Percentiles rank a stretch among this genome's conserved stretches.
phyloP scores from a whole-genome alignment of 129 eudicot species.

The Silybum marianum region DNA sequence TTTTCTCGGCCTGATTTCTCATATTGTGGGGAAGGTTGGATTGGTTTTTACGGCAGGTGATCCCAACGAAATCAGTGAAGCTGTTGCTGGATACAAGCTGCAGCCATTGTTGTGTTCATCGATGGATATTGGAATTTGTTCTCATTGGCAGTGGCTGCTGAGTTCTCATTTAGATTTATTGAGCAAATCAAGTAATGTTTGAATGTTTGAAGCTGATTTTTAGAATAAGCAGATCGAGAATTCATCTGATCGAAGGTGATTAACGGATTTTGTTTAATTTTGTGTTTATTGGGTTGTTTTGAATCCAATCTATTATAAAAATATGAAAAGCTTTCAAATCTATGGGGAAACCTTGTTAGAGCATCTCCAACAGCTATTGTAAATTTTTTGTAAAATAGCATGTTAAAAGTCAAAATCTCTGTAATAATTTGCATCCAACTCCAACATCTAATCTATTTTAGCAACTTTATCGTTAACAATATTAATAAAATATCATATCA shows the following conservation, averaged over 20 bases:
- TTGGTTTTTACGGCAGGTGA: constrained; percentile 56
- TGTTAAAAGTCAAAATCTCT: no score
- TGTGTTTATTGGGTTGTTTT: background rate
- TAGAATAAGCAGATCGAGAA: background rate
- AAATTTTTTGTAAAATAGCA: no score
- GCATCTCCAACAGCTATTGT: no score
- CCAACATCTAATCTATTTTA: no score
- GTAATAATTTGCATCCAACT: no score
- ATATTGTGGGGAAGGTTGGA: constrained; percentile 61
- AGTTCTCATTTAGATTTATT: constrained; percentile 39
- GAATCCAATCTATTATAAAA: background rate
- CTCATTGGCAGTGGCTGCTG: constrained; percentile 42
- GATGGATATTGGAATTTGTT: constrained; percentile 53
- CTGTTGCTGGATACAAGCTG: constrained; percentile 47
- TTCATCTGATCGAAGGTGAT: background rate
- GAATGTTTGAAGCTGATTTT: background rate
- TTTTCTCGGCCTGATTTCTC: constrained; percentile 35
- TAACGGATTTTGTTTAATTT: no score
- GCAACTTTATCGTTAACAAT: no score
- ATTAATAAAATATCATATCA: no score
- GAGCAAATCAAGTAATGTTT: constrained; percentile 35
- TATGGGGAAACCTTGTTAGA: no score
- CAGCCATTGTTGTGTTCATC: constrained; percentile 52
- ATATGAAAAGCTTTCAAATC: no score
- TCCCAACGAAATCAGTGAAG: constrained; percentile 55